Conservation (phyloP, 2,329 filamentous ascomycete genomes). For the Phaeosphaeriaceae sp. region DNA sequence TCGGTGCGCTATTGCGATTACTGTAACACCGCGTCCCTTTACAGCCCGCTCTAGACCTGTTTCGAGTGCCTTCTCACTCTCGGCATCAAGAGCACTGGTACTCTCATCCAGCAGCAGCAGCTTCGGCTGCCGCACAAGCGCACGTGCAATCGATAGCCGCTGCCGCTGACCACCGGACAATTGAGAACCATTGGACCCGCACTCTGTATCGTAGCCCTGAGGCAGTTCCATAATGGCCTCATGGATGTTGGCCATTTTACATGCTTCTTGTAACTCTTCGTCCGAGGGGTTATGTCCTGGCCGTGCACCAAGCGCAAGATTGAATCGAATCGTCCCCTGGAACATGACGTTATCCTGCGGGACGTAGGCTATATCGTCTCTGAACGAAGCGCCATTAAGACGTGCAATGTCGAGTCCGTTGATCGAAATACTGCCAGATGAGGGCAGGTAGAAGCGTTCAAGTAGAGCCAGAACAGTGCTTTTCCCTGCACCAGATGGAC, state of each 20-base stretch:
- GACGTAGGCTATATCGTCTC: constrained; percentile 55
- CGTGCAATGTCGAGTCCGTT: constrained; percentile 59
- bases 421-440: constrained; percentile 59
- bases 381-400: constrained; percentile 48
- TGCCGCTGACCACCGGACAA: constrained; percentile 54
- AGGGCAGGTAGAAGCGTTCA: constrained; percentile 63
- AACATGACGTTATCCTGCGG: constrained; percentile 58
- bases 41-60: constrained; percentile 48
- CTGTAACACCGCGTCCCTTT: constrained; percentile 46
- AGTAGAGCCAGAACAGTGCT: constrained; percentile 66
- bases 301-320: constrained; percentile 55
- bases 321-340: constrained; percentile 57
- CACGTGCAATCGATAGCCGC: constrained; percentile 52
- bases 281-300: constrained; percentile 63
- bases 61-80: constrained; percentile 51
- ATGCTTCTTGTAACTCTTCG: constrained; percentile 70
- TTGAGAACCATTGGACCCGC: constrained; percentile 49
- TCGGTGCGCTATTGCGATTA: constrained; percentile 55
- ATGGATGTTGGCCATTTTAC: constrained; percentile 73
- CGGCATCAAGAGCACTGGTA: constrained; percentile 53
- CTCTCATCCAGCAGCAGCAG: constrained; percentile 53
- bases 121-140: constrained; percentile 51
- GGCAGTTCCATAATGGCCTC: constrained; percentile 69
- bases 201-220: constrained; percentile 69
- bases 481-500: constrained; percentile 71